Conservation (phyloP, 73 alveolate genomes). For the Paramecium octaurelia region DNA sequence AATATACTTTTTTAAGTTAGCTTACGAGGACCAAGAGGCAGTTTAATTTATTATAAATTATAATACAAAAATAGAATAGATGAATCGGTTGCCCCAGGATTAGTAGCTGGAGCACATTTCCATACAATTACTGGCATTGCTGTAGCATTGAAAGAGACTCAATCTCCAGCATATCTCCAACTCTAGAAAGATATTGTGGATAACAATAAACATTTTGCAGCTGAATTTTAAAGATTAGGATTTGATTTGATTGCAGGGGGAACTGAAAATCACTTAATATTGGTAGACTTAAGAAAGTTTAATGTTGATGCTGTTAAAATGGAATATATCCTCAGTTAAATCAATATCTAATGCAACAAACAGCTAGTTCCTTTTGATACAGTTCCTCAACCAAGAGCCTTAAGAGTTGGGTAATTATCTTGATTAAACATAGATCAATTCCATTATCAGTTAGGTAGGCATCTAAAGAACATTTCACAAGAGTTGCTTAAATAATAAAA, state of each 20-base stretch:
- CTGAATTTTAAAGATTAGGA: conserved; percentile 57
- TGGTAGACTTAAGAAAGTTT: conserved; percentile 18
- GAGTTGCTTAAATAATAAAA: neutral
- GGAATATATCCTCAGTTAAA: neutral
- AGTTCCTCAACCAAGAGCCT: neutral
- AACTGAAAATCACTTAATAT: conserved; percentile 78
- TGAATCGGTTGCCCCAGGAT: conserved; percentile 73
- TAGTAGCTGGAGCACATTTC: conserved; percentile 79
- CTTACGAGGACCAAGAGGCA: conserved; percentile 84
- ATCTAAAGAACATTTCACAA: neutral
- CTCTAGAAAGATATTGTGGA: conserved; percentile 62
- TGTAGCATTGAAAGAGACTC: conserved; percentile 74
- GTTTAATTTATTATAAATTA: conserved; percentile 65
- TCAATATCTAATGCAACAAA: conserved; percentile 30
- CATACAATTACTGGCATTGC: conserved; percentile 72
- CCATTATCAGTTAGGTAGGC: neutral
- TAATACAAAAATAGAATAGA: conserved; percentile 65
- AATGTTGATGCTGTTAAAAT: conserved; percentile 19
- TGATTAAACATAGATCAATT: neutral
- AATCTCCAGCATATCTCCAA: conserved; percentile 57
- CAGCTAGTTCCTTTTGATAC: conserved; percentile 25
- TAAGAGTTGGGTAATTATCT: neutral
- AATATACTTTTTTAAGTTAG: neutral
- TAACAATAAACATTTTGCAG: conserved; percentile 64
- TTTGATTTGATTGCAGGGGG: conserved; percentile 71